phyloP scores from a whole-genome alignment of 306 rosid species.

The Vigna mungo region DNA sequence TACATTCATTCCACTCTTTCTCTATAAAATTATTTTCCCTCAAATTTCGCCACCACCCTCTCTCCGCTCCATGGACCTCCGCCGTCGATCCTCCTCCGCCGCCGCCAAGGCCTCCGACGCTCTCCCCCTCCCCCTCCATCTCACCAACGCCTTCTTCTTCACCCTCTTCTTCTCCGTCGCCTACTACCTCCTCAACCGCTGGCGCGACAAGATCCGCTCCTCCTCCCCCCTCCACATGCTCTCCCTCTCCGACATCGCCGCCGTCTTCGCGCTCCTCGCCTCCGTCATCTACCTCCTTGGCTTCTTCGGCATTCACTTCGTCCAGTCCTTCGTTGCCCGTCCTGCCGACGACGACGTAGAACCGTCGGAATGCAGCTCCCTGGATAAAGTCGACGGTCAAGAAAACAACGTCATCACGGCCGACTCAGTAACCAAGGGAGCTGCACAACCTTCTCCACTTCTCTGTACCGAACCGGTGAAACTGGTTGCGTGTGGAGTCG shows the following conservation, averaged over 20 bases:
- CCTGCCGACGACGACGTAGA: constrained; percentile 40
- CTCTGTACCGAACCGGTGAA: too few species aligned
- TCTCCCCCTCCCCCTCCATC: constrained; percentile 56
- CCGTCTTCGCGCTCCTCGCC: constrained; percentile 60
- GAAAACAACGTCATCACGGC: too few species aligned
- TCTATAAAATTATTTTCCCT: not conserved
- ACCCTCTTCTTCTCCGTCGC: constrained; percentile 65
- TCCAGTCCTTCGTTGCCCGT: constrained; percentile 55
- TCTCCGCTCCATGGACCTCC: not conserved
- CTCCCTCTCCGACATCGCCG: constrained; percentile 57
- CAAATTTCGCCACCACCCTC: not conserved
- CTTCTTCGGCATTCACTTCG: constrained; percentile 65
- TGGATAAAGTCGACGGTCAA: not conserved
- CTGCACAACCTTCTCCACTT: too few species aligned
- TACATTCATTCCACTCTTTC: too few species aligned
- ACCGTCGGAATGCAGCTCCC: not conserved
- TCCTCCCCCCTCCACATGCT: constrained; percentile 66
- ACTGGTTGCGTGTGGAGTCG: not conserved
- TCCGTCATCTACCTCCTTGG: constrained; percentile 69
- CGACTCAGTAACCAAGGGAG: too few species aligned
- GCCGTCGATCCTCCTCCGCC: constrained; percentile 28
- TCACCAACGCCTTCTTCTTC: constrained; percentile 63
- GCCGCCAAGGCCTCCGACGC: constrained; percentile 60
- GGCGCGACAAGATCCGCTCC: constrained; percentile 65
- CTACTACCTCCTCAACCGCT: constrained; percentile 60